These are phyloP conservation scores for Prunella vulgaris DNA, from an alignment of 257 asterid species.

Conservation along the genomic window DNA sequence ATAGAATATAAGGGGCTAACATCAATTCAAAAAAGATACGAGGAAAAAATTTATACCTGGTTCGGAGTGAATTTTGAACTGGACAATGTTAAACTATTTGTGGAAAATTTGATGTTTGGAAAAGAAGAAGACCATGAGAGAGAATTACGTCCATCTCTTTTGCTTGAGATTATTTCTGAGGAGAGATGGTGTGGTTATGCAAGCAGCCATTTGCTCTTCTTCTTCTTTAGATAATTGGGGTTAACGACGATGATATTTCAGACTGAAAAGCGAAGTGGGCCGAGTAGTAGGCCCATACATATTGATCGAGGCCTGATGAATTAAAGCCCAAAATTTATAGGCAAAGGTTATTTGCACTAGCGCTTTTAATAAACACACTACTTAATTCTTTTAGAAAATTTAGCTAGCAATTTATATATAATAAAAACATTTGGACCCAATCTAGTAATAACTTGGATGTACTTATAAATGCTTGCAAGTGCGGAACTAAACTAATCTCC, in stretches of 20 bases:
- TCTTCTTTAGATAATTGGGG: neutral
- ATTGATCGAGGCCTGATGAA: neutral
- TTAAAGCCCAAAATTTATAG: neutral
- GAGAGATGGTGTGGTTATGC: conserved; percentile 34
- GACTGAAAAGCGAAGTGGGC: neutral
- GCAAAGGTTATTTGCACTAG: too few relatives aligned
- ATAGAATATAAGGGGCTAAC: neutral
- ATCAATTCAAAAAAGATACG: neutral
- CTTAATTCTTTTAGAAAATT: too few relatives aligned
- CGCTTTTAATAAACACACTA: too few relatives aligned
- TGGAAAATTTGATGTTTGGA: conserved; percentile 43
- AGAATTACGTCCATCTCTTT: conserved; percentile 24
- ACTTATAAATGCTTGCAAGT: too few relatives aligned
- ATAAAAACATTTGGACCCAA: too few relatives aligned
- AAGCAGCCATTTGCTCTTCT: conserved; percentile 35
- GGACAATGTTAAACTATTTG: conserved; percentile 9
- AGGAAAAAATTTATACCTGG: conserved; percentile 36
- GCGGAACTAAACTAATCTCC: too few relatives aligned
- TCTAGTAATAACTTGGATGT: too few relatives aligned
- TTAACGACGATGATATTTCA: neutral
- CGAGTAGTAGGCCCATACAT: neutral
- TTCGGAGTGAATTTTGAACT: conserved; percentile 29
- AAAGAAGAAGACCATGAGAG: conserved; percentile 78
- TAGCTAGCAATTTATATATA: too few relatives aligned
- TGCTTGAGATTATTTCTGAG: conserved; percentile 32